Evolutionary conservation across 768 basidiomycete species (phyloP).

Genomic region (Dioszegia crocea): DNA sequence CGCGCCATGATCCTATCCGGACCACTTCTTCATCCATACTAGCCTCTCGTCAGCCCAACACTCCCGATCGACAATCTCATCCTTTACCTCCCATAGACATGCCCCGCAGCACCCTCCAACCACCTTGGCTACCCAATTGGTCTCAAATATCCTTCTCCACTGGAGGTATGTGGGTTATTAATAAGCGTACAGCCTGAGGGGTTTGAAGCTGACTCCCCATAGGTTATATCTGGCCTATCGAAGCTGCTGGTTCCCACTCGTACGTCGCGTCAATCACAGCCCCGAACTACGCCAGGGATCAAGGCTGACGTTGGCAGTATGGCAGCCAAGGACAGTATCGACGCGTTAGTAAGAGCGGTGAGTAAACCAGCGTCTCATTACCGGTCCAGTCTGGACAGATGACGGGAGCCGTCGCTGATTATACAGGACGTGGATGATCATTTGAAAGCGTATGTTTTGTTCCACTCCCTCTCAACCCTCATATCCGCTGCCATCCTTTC

Average conservation of each 20-base stretch:
- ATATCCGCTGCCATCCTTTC: too few relatives aligned
- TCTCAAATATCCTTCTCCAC: not conserved
- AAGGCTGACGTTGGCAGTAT: not conserved
- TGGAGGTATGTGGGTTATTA: not conserved
- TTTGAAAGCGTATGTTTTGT: too few relatives aligned
- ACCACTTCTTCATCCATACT: too few relatives aligned
- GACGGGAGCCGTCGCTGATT: too few relatives aligned
- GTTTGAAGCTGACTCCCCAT: not conserved
- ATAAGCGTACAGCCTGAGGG: too few relatives aligned
- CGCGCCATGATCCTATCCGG: too few relatives aligned
- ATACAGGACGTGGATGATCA: not conserved
- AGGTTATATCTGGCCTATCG: conserved; percentile 3
- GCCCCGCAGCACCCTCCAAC: not conserved
- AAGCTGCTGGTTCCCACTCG: not conserved
- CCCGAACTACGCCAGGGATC: too few relatives aligned
- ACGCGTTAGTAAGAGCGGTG: not conserved
- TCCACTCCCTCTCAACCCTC: not conserved
- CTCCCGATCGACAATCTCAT: too few relatives aligned
- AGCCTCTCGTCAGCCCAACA: too few relatives aligned
- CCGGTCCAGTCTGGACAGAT: too few relatives aligned
- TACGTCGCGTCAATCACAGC: not conserved
- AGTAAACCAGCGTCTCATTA: not conserved
- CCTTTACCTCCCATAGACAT: not conserved
- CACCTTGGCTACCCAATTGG: conserved; percentile 1
- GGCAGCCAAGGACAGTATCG: not conserved